Conservation (phyloP, 1,284 basidiomycete genomes). For the Abortiporus biennis region DNA sequence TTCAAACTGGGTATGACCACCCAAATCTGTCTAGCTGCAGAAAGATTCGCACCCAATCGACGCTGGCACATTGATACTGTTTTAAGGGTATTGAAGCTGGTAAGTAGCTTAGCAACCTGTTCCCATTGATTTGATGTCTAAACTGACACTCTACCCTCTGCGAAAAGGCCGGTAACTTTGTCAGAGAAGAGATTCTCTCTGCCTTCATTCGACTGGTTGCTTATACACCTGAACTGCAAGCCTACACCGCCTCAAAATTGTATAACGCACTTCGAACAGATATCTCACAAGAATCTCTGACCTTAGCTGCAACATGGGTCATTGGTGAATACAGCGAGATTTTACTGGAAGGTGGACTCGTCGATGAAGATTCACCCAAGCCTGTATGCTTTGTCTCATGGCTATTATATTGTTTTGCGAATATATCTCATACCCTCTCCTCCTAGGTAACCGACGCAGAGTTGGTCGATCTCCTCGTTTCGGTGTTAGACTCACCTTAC, state of each 20-base stretch:
- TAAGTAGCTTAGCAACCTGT: constrained; percentile 34
- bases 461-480: constrained; percentile 82
- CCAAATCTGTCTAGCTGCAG: constrained; percentile 94
- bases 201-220: constrained; percentile 95
- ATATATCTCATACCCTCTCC: no score
- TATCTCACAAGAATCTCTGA: constrained; percentile 95
- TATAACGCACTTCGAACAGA: constrained; percentile 86
- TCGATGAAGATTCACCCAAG: constrained; percentile 81
- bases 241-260: constrained; percentile 91
- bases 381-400: constrained; percentile 34
- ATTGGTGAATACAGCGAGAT: constrained; percentile 96
- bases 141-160: no score
- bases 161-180: constrained; percentile 92
- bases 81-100: constrained; percentile 86
- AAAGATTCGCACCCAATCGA: constrained; percentile 96
- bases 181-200: constrained; percentile 93
- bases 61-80: constrained; percentile 99
- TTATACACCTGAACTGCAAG: constrained; percentile 96
- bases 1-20: constrained; percentile 99
- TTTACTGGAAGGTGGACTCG: constrained; percentile 82
- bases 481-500: constrained; percentile 91
- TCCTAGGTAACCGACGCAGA: constrained; percentile 82
- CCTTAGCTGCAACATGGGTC: constrained; percentile 91
- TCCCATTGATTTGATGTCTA: neutral
- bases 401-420: neutral